phyloP scores from a whole-genome alignment of 768 basidiomycete genomes.

The Tricholoma terreum region DNA sequence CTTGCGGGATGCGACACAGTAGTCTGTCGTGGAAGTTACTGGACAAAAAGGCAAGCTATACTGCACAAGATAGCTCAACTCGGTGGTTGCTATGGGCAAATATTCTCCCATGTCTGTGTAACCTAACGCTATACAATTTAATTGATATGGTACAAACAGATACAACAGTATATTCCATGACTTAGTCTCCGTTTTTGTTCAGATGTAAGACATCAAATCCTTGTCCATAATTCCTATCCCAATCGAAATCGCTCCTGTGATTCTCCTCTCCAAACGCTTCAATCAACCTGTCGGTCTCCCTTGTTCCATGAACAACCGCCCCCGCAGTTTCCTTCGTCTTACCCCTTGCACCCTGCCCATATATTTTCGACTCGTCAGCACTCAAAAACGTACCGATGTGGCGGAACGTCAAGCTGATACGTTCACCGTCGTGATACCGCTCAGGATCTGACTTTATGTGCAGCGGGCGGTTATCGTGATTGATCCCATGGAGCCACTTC shows the following conservation, averaged over 20 bases:
- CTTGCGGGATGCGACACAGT: background rate
- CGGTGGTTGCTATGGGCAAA: conserved; percentile 11
- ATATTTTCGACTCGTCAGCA: conserved; percentile 49
- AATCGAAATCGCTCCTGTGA: conserved; percentile 64
- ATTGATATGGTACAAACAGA: background rate
- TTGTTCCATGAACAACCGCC: conserved; percentile 49
- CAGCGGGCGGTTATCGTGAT: conserved; percentile 67
- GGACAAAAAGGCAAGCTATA: background rate
- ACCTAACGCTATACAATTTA: too few species aligned
- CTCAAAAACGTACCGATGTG: conserved; percentile 74
- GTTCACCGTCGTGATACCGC: conserved; percentile 44
- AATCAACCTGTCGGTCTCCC: conserved; percentile 49
- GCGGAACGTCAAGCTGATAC: conserved; percentile 80
- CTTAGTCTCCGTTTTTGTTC: background rate
- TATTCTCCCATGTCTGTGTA: background rate
- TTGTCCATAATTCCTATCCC: conserved; percentile 60
- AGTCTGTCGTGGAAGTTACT: conserved; percentile 8
- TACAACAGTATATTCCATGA: background rate
- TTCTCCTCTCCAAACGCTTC: conserved; percentile 75
- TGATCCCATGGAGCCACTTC: conserved; percentile 75
- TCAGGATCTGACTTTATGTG: conserved; percentile 54
- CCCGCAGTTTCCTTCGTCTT: conserved; percentile 56
- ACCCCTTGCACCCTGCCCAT: conserved; percentile 67
- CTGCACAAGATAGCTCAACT: background rate
- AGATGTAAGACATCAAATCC: conserved; percentile 74